Evolutionary conservation across 2,329 filamentous ascomycete genomes (phyloP), one percentile per base, ranked within the genome.

Genomic region (Bipolaris cookei): DNA sequence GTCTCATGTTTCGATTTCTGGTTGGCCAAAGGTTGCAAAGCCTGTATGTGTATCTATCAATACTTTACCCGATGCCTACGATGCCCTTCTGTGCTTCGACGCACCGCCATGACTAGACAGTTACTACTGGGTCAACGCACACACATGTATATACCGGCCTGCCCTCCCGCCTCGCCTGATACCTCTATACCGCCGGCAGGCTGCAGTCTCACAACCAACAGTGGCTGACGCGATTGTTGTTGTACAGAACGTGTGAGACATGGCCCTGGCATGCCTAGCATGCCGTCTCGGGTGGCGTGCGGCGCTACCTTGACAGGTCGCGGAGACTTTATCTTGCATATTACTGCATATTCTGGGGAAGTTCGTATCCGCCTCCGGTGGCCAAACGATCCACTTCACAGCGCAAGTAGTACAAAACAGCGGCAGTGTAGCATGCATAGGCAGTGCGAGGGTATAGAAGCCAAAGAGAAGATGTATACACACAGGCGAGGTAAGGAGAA

Each of bases 301-400:
- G 45, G 48, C 44, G 44, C 21, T 37, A 45, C 49, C 34, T 43
- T 55, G 61, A 66, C 61, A 67, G 61, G 45, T 64, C 48, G 58
- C 50, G 41, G 53, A 58, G 51, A 47, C 23, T 43, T n/a, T 51
- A 44, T 56, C 47, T 49, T 45, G 43, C 49, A 51, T 56, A 55
- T 30, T 51, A 34, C 51, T 45, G 41, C 42, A 54, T 56, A 14
- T 47, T 56, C 18, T 63, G 61, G 63, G 63, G 66, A 67, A 59
- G 69, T 34, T 35, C 38, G 35, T 57, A 62, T 30, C 67, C 67
- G 67, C 57, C 11, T 42, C 64, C 59, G 56, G 25, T 46, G 28
- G 56, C 32, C 23, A 56, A 58, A 58, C 42, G 43, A 64, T 38
- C 46, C 54, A 61, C 41, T 50, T 39, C 50, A 59, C 57, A 34